These are phyloP conservation scores for Phytopythium ostracodes DNA, from an alignment of 352 stramenopile species.

Conservation along the genomic window DNA sequence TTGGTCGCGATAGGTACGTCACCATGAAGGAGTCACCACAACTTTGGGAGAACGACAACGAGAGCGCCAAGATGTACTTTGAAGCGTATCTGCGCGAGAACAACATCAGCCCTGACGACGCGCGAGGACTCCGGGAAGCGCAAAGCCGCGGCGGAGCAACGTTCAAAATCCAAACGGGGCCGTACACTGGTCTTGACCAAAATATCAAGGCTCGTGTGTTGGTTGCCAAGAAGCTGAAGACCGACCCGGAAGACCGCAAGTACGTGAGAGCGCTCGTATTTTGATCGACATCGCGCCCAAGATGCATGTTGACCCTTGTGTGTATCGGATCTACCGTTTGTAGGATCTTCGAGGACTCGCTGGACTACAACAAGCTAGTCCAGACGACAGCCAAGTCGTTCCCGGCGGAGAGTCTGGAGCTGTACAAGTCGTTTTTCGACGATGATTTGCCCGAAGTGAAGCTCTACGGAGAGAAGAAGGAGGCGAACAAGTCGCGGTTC, in stretches of 20 bases:
- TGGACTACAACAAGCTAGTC: conserved; percentile 70
- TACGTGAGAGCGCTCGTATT: conserved; percentile 13
- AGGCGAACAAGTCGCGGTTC: conserved; percentile 11
- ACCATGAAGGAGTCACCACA: conserved; percentile 52
- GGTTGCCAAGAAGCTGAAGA: conserved; percentile 78
- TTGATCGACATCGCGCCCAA: too few species aligned
- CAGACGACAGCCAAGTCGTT: conserved; percentile 44
- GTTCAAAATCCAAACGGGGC: conserved; percentile 73
- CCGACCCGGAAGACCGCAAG: conserved; percentile 51
- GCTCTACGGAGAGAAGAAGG: conserved; percentile 29
- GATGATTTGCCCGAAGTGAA: conserved; percentile 55
- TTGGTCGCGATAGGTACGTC: conserved; percentile 41
- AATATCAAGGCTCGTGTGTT: conserved; percentile 74
- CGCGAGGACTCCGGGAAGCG: conserved; percentile 50
- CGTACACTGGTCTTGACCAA: conserved; percentile 79
- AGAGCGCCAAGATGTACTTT: conserved; percentile 79
- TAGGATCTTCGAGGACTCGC: conserved; percentile 64
- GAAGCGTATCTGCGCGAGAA: conserved; percentile 77
- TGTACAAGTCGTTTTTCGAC: conserved; percentile 84
- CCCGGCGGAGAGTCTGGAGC: conserved; percentile 56
- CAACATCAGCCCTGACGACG: conserved; percentile 68
- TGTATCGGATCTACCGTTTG: too few species aligned
- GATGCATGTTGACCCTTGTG: too few species aligned
- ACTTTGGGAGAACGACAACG: conserved; percentile 78
- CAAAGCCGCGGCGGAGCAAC: conserved; percentile 69